A percentile compares a stretch with the other conserved stretches of the same genome.
Conservation (phyloP, 768 basidiomycete species). For the Suillus spraguei region DNA sequence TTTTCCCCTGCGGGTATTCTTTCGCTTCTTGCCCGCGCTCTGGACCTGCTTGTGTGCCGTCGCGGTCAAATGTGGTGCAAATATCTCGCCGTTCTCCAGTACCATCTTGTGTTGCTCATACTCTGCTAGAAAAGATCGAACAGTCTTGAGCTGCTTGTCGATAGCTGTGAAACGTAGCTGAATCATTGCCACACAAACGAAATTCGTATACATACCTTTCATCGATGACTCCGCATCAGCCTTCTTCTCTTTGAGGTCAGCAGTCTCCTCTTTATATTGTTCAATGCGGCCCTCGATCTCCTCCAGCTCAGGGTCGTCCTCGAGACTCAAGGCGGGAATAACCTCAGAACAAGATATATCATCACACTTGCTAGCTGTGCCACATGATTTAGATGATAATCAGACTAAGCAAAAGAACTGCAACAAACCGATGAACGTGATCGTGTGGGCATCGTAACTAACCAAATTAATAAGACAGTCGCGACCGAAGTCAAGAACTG, state of each 20-base stretch:
- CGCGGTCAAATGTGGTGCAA: conserved; percentile 43
- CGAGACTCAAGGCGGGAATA: conserved; percentile 49
- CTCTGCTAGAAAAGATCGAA: conserved; percentile 41
- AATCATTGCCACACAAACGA: background rate
- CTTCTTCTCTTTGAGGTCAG: conserved; percentile 46
- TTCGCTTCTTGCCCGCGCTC: conserved; percentile 48
- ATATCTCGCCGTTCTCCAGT: conserved; percentile 45
- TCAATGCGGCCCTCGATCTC: conserved; percentile 51
- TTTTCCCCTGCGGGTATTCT: conserved; percentile 43
- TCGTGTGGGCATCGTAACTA: conserved; percentile 59
- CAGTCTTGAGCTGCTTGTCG: conserved; percentile 39
- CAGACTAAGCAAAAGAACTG: background rate
- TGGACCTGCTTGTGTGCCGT: conserved; percentile 21
- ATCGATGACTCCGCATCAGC: conserved; percentile 36
- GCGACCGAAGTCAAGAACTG: background rate
- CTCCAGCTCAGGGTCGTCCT: conserved; percentile 54
- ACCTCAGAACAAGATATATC: conserved; percentile 65
- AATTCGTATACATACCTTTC: conserved; percentile 41
- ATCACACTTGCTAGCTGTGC: conserved; percentile 60
- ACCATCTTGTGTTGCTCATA: conserved; percentile 49
- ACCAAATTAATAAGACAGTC: conserved; percentile 7
- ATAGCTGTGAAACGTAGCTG: conserved; percentile 34
- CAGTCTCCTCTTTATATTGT: conserved; percentile 34
- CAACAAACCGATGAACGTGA: conserved; percentile 58
- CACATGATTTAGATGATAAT: background rate